Conservation (phyloP, 1,284 basidiomycete species). For the Grifola frondosa region DNA sequence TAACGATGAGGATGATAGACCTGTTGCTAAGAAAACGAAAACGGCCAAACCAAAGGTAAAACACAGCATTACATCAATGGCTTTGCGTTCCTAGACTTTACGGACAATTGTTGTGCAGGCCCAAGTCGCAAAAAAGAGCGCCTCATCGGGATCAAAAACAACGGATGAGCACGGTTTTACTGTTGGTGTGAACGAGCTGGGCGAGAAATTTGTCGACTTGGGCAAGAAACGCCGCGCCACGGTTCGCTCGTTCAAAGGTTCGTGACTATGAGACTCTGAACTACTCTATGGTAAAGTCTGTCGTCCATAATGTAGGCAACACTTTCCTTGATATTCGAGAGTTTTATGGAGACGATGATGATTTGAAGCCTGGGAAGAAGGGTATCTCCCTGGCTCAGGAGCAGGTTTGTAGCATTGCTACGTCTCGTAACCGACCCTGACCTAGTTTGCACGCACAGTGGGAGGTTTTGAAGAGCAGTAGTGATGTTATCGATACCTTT, state of each 20-base stretch:
- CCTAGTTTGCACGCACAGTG: conserved; percentile 42
- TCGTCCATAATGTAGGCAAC: conserved; percentile 35
- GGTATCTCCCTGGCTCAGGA: conserved; percentile 73
- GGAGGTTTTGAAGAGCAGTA: conserved; percentile 50
- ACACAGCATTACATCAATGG: no score
- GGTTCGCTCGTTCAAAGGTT: conserved; percentile 71
- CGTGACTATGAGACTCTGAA: background rate
- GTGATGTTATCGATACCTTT: conserved; percentile 50
- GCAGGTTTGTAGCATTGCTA: conserved; percentile 50
- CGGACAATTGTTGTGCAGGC: no score
- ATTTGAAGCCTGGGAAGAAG: conserved; percentile 81
- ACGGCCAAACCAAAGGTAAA: conserved; percentile 10
- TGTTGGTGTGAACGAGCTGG: conserved; percentile 39
- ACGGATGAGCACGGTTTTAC: conserved; percentile 4
- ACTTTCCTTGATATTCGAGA: conserved; percentile 77
- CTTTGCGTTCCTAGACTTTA: no score
- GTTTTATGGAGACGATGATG: conserved; percentile 62
- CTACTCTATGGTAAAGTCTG: background rate
- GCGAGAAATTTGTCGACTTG: conserved; percentile 64
- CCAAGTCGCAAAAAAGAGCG: background rate
- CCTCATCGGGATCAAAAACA: no score
- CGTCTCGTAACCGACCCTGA: background rate
- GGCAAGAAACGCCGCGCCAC: conserved; percentile 73
- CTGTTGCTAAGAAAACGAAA: conserved; percentile 13
- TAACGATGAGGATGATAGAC: conserved; percentile 15